Evolutionary conservation across 2,329 filamentous ascomycete genomes (phyloP).

Genomic region (Xylariaceae sp.): DNA sequence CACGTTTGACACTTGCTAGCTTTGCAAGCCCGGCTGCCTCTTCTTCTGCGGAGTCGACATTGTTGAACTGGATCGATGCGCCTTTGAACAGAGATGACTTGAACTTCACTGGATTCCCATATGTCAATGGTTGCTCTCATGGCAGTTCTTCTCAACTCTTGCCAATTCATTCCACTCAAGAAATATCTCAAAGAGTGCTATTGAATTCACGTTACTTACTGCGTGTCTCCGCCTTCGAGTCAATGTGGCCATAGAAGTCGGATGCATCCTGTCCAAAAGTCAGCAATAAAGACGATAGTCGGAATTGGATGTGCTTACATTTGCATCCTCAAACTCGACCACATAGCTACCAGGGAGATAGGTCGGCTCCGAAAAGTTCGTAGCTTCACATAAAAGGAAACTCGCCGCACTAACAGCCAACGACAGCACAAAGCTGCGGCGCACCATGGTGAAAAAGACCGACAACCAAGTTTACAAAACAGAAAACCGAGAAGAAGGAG

Average conservation of each 20-base stretch:
- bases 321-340: slow-evolving; percentile 47
- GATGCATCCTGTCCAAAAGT: slow-evolving; percentile 35
- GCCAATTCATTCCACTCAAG: too few relatives aligned
- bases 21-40: slow-evolving; percentile 38
- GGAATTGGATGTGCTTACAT: slow-evolving; percentile 34
- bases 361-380: slow-evolving; percentile 17
- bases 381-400: slow-evolving; percentile 24
- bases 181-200: not conserved
- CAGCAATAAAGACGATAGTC: slow-evolving; percentile 5
- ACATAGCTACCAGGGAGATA: slow-evolving; percentile 46
- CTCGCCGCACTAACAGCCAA: slow-evolving; percentile 26
- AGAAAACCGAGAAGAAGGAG: slow-evolving; percentile 11
- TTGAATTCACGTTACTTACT: slow-evolving; percentile 20
- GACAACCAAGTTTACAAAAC: slow-evolving; percentile 4
- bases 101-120: slow-evolving; percentile 35
- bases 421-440: slow-evolving; percentile 24
- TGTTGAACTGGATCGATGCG: slow-evolving; percentile 48
- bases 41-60: slow-evolving; percentile 41
- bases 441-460: slow-evolving; percentile 26
- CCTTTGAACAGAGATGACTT: slow-evolving; percentile 50
- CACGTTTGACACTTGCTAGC: slow-evolving; percentile 42
- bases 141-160: not conserved
- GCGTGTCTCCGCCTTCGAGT: slow-evolving; percentile 39
- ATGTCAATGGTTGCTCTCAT: not conserved
- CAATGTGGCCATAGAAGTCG: slow-evolving; percentile 37